Base-by-base conservation (phyloP, 1,284 basidiomycete genomes). In the Butyriboletus appendiculatus region DNA sequence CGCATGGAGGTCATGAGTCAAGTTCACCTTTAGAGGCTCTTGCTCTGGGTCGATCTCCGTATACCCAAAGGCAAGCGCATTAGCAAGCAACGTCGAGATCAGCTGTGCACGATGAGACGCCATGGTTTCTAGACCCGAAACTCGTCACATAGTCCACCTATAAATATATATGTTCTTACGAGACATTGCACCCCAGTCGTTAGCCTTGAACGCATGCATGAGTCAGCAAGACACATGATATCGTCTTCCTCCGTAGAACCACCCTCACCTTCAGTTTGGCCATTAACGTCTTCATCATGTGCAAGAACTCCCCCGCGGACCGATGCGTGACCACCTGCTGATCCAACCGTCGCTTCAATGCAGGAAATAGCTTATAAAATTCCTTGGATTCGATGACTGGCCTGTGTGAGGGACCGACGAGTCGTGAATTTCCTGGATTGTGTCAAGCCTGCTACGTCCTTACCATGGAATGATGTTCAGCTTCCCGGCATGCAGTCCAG, bases 151-250 rank as follows among this genome's bases (percentile, higher is more conserved):
- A 22, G 15, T 45, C 30, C 20, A 28, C 42, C 26, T 40, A 39
- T 42, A 34, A 18, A 48, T 5, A 10, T 3, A 8, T 18, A n/a
- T 37, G 2, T 24, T 67, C 79, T 48, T 60, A 85, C 84, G 81
- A 48, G 81, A 81, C 40, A 85, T 68, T 2, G 84, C 75, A 14
- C 82, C 81, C 83, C 84, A 85, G 53, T 85, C 83, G 44, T 85
- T 85, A 0, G 78, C 77, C 83, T 84, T 42, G 6, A 35, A 37
- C 0, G 40, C 2, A 8, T 40, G 14, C 20, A 26, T 4, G 3
- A 24, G 39, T 48, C 45, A 45, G 34, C n/a, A 32, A 40, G 15
- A 28, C 4, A 46, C 53, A 24, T 10, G 10, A 33, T 24, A 14
- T 34, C 9, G 1, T 6, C 2, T 12, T 26, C 12, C 14, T 32